Evolutionary conservation across 805 yeast species (phyloP), one percentile per base, ranked within the genome.

Genomic region (Candida maltosa): DNA sequence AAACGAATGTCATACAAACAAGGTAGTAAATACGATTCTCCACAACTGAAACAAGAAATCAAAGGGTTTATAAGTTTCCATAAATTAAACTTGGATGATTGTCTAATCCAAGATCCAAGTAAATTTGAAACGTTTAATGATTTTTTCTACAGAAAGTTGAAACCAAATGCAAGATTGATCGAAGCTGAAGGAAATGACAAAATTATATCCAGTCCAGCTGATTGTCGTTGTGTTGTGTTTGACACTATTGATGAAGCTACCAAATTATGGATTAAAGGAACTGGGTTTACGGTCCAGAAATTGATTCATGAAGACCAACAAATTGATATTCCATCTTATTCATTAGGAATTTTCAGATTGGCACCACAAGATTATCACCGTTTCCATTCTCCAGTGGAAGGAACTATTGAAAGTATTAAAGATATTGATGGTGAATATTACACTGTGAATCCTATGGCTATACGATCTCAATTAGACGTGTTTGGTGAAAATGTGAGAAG

Each of bases 351-450:
- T 2, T 91, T 91, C 57, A 64, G 98, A 38, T 64, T 91, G 28
- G 97, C 98, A 0, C 98, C 98, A 1, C 98, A 91, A 55, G 98
- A 91, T 56, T 91, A 91, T 52, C 98, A 91, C 54, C 66, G 98
- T 29, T 89, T 91, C 58, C 98, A 91, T 56, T 72, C 78, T 11
- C 96, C 97, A 0, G 89, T 93, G 2, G 75, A 73, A 39, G 97
- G 97, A 2, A 53, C 54, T 0, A 59, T 93, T 22, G 83, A 84
- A 1, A 69, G 76, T 38, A 80, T 91, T 11, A 68, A 68, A 31
- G 72, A 68, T 45, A 83, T 91, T 21, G 83, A 80, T 23, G 98
- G 97, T 1, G 93, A 88, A 49, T 91, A 91, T 55, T 91, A 87
- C 55, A 91, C 97, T 0, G 98, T 91, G 14, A 91, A 91, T 51